Base-by-base conservation (phyloP, 768 basidiomycete genomes). In the Boletellus ananas region DNA sequence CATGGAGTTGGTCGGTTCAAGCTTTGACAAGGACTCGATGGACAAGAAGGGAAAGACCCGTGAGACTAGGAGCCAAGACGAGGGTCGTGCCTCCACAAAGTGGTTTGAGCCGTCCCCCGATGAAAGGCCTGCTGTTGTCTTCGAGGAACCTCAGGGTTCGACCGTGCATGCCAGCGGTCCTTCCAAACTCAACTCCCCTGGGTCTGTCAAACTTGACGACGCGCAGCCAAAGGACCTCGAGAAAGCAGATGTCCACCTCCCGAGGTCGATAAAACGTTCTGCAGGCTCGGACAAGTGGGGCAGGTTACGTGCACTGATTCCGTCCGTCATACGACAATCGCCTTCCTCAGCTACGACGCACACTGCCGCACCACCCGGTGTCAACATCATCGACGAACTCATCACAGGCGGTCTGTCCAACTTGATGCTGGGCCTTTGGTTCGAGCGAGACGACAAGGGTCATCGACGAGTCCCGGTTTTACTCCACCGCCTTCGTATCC, bases 391-490 rank as follows among this genome's bases (percentile, higher is more conserved):
- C 6, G 88, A 92, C 55, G 90, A 92, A 58, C 80, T 92, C 39
- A 85, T 90, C 13, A 78, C 82, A 3, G 87, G 90, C 5, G 87
- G 89, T 16, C 78, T 94, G 6, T 86, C 88, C 1, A 78, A 83
- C 14, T 72, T 92, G 29, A 85, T 94, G 79, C 67, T 91, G 34
- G 78, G 83, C 25, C 75, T 94, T 57, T 90, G 88, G 83, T 84
- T 93, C 54, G 90, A 94, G 59, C 83, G 84, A 27, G 93, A 94
- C 63, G 91, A 94, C 69, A 85, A 83, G 57, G 82, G 74, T n/a
- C 80, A 85, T 48, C 74, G 90, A n/a, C 81, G 92, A 18, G 73
- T 91, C n/a, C 87, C 89, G 6, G 68, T 84, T 27, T 73, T 93
- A 42, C 75, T 94, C 45, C 85, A 93, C 63, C 82, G 90, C 21